phyloP scores from a whole-genome alignment of 2,329 filamentous ascomycete genomes.

The Thielaviopsis populi region DNA sequence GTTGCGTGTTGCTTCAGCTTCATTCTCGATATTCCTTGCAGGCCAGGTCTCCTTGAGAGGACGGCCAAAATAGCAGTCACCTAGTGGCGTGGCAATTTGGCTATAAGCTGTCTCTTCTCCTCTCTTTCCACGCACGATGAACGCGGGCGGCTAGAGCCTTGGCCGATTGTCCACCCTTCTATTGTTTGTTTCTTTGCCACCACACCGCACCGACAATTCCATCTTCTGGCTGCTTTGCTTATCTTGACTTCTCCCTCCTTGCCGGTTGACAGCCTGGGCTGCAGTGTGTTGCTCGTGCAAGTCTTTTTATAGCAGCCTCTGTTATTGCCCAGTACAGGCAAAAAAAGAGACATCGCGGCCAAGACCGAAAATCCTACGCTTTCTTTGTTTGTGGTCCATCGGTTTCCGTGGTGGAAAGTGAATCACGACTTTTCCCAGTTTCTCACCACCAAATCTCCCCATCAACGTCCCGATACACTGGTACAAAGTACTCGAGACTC shows the following conservation, averaged over 20 bases:
- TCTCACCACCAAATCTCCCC: not conserved
- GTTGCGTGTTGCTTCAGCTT: not conserved
- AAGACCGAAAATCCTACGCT: constrained; percentile 3
- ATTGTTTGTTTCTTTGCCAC: not conserved
- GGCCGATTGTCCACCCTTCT: not conserved
- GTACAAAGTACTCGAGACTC: not conserved
- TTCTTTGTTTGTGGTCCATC: not conserved
- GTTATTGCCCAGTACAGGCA: not conserved
- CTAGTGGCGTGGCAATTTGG: not conserved
- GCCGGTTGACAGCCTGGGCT: not conserved
- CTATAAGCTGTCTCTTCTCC: not conserved
- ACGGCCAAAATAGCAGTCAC: not conserved
- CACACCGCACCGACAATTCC: not conserved
- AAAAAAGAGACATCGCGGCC: not conserved
- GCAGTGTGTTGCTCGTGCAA: not conserved
- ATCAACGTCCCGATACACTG: not conserved
- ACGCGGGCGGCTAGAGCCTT: not conserved
- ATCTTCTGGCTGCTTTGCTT: not conserved
- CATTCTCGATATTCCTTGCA: not conserved
- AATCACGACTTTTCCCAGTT: not conserved
- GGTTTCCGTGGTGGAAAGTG: not conserved
- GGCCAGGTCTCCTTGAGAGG: not conserved
- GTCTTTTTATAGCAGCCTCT: not conserved
- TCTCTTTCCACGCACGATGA: too few relatives aligned
- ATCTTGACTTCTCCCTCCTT: not conserved